These are phyloP conservation scores for Opeltia flavorubescens DNA, from an alignment of 495 filamentous ascomycete species.

Conservation along the genomic window DNA sequence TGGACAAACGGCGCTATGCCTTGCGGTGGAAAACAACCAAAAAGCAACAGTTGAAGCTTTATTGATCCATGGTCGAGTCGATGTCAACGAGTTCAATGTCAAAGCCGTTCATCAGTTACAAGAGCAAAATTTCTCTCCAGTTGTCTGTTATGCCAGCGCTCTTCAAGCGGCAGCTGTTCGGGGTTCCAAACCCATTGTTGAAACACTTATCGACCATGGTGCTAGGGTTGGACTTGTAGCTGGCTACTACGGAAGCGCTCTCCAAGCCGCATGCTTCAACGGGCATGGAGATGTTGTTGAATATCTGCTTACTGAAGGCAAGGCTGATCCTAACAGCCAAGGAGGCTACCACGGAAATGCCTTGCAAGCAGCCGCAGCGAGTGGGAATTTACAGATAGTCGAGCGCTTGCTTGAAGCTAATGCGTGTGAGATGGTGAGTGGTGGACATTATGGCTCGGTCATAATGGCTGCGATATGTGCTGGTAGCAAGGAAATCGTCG, in stretches of 20 bases:
- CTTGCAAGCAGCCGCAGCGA: constrained; percentile 23
- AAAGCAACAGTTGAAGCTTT: constrained; percentile 1
- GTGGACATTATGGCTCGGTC: constrained; percentile 6
- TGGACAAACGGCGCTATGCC: constrained; percentile 3
- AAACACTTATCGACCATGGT: constrained; percentile 1
- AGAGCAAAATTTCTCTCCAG: constrained; percentile 1
- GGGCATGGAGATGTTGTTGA: constrained; percentile 8
- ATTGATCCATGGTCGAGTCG: not conserved
- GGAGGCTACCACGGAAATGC: constrained; percentile 14
- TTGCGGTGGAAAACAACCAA: constrained; percentile 4
- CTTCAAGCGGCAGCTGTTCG: constrained; percentile 8
- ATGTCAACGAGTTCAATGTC: constrained; percentile 4
- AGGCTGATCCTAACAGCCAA: constrained; percentile 14
- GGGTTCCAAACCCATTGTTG: not conserved
- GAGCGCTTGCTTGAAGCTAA: not conserved
- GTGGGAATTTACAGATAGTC: constrained; percentile 4
- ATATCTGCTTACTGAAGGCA: constrained; percentile 16
- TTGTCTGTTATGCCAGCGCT: constrained; percentile 13
- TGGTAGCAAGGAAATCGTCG: not conserved
- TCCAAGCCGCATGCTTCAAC: constrained; percentile 18
- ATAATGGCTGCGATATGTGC: constrained; percentile 4
- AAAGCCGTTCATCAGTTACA: constrained; percentile 2
- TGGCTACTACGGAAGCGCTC: constrained; percentile 15
- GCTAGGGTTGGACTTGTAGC: constrained; percentile 14
- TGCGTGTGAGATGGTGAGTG: not conserved